Percentiles rank a stretch among this genome's conserved stretches.
Evolutionary conservation across 306 rosid species (phyloP).

Genomic region (Vigna nakashimae): DNA sequence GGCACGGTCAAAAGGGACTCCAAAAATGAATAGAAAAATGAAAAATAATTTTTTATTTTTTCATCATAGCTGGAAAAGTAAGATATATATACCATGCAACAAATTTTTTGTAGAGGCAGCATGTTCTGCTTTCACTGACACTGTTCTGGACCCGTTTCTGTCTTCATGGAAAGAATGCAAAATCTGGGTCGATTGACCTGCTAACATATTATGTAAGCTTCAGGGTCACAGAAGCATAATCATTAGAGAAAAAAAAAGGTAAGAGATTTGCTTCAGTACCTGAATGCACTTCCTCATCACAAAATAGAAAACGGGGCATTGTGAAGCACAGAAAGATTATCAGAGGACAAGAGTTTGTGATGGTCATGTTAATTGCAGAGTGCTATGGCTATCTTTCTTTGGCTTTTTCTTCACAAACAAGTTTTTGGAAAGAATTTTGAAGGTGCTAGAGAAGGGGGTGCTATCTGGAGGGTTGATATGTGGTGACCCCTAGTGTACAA

Average conservation of each 20-base stretch:
- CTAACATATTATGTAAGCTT: conserved; percentile 27
- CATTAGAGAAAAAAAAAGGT: conserved; percentile 5
- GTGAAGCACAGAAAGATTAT: conserved; percentile 48
- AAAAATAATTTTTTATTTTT: background rate
- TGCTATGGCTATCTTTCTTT: conserved; percentile 28
- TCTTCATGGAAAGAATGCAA: conserved; percentile 44
- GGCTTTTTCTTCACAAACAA: conserved; percentile 24
- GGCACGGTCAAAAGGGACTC: background rate
- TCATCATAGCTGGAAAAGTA: background rate
- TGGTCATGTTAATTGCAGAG: conserved; percentile 37
- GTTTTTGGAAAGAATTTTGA: background rate
- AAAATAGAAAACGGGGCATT: conserved; percentile 40
- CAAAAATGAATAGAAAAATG: background rate
- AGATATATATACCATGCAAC: conserved; percentile 50
- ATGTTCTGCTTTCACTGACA: conserved; percentile 40
- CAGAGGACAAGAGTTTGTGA: conserved; percentile 50
- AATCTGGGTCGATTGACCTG: conserved; percentile 45
- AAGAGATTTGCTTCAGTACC: conserved; percentile 40
- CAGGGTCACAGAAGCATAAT: background rate
- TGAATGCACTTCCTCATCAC: conserved; percentile 50
- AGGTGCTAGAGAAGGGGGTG: conserved; percentile 3
- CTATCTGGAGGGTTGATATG: conserved; percentile 46
- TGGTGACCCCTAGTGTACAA: conserved; percentile 22
- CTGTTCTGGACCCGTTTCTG: conserved; percentile 43
- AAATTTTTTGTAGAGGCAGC: conserved; percentile 45